Evolutionary conservation across 176 grass and related monocot species (phyloP), one percentile per base, ranked within the genome.

Genomic region (Tillandsia leiboldiana): DNA sequence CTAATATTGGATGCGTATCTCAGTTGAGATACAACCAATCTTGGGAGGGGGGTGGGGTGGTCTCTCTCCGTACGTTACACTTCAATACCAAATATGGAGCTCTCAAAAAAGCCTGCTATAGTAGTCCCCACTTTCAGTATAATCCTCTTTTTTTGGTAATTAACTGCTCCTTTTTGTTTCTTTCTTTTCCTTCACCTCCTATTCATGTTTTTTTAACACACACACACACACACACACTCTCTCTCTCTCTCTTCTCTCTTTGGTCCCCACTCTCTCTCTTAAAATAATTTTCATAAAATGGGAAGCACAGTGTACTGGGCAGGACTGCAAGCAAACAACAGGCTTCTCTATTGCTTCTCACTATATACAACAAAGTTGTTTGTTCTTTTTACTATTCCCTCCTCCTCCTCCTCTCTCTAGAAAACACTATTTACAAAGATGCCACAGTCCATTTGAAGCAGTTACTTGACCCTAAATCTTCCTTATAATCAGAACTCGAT

Each of bases 11-110:
- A 12, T 15, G 33, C 65, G 28, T 67, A 67, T 67, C 65, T 67
- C 65, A 67, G 65, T 49, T 67, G 14, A 49, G 65, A 67, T 49
- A 49, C 65, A 67, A 49, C 65, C 29, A 48, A 67, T 67, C 33
- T 67, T 49, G 9, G 33, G 33, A 5, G 33, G 33, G 33, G 3
- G 33, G 33, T 42, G 1, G 33, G 33, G 33, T 42, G 4, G 33
- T 49, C n/a, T 15, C 48, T 48, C 48, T 33, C 17, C 65, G 28
- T 48, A 49, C 65, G 27, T 67, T 67, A n/a, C 65, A 48, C 3
- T n/a, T 67, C 33, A 48, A 61, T 61, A 61, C 10, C 56, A 18
- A 20, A 20, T 67, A 24, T 63, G 2, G 65, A 28, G 9, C 14
- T 47, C 42, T 18, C 15, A 49, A 11, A 20, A 67, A 67, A 67